A percentile compares a stretch with the other conserved stretches of the same genome.
phyloP scores from a whole-genome alignment of 768 basidiomycete genomes.

The Auricularia heimuer region DNA sequence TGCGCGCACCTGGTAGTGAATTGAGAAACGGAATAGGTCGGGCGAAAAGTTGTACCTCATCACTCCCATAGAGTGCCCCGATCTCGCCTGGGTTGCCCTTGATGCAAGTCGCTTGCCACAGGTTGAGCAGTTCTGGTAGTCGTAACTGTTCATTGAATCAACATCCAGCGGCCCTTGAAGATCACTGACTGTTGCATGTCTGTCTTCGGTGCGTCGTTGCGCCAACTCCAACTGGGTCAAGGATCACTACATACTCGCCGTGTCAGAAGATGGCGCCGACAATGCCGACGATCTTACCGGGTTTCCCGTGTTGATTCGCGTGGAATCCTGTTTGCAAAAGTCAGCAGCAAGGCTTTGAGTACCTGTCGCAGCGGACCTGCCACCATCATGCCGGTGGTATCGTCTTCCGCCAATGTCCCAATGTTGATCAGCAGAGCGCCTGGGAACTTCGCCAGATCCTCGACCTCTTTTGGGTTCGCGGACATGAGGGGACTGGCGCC shows the following conservation, averaged over 20 bases:
- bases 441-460: conserved; percentile 56
- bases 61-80: conserved; percentile 62
- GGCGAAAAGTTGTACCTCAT: conserved; percentile 40
- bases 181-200: conserved; percentile 42
- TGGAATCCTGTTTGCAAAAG: conserved; percentile 1
- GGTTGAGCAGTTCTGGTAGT: conserved; percentile 50
- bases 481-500: conserved; percentile 95
- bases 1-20: conserved; percentile 42
- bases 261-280: conserved; percentile 18
- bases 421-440: conserved; percentile 78
- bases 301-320: conserved; percentile 6
- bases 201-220: conserved; percentile 64
- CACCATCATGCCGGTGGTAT: conserved; percentile 62
- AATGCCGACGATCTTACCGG: conserved; percentile 48
- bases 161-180: neutral
- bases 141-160: neutral
- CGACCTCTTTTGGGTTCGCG: conserved; percentile 70
- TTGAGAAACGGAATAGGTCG: neutral
- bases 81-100: conserved; percentile 93
- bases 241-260: conserved; percentile 60
- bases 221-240: conserved; percentile 89
- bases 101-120: conserved; percentile 83
- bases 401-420: conserved; percentile 54
- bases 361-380: conserved; percentile 37
- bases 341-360: neutral